Evolutionary conservation across 2,329 filamentous ascomycete genomes (phyloP).

Genomic region (Ceratocystis ficicola): DNA sequence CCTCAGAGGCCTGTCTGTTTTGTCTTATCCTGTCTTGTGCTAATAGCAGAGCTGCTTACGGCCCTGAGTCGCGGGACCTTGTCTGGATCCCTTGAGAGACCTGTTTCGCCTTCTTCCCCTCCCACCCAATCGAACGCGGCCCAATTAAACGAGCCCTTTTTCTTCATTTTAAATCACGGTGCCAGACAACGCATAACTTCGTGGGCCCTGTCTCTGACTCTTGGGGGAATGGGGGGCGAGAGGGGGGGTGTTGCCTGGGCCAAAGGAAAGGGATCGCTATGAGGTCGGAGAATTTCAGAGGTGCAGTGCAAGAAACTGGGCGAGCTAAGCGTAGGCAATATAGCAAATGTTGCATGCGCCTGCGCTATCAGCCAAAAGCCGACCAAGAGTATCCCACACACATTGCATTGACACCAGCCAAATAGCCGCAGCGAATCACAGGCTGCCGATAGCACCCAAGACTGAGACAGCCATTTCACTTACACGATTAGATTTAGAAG

Average conservation of each 20-base stretch:
- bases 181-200: too few relatives aligned
- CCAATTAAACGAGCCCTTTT: too few relatives aligned
- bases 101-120: not conserved
- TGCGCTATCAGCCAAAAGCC: not conserved
- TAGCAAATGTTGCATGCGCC: not conserved
- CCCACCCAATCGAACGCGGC: not conserved
- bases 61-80: not conserved
- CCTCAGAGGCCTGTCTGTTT: not conserved
- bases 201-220: too few relatives aligned
- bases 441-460: not conserved
- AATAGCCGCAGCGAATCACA: slow-evolving; percentile 6
- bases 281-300: not conserved
- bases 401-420: not conserved
- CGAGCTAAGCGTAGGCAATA: too few relatives aligned
- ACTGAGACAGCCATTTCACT: slow-evolving; percentile 5
- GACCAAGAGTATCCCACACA: not conserved
- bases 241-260: not conserved
- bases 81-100: not conserved
- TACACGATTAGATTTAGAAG: slow-evolving; percentile 9
- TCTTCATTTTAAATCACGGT: too few relatives aligned
- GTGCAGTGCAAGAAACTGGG: not conserved
- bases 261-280: not conserved
- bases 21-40: not conserved
- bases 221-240: too few relatives aligned
- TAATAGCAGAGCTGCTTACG: not conserved